Base-by-base conservation (phyloP, 345 rosid species). In the Pelargonium nanum region DNA sequence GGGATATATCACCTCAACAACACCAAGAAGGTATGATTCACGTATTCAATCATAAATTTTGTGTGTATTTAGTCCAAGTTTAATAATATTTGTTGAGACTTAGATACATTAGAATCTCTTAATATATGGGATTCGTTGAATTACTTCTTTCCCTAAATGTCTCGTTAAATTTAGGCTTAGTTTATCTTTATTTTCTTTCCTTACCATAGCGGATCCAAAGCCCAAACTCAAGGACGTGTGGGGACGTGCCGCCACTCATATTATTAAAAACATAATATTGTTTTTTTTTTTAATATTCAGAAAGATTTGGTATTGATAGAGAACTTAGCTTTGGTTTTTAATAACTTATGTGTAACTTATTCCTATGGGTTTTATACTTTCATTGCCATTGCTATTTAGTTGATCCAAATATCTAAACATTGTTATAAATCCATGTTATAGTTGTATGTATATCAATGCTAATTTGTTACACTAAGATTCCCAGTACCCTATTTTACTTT, bases 1-100 rank as follows among this genome's bases (percentile, higher is more conserved):
- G 80, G 5, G 98, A 89, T 25, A 74, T 87, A 50, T 81, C 79
- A 19, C 65, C 70, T 64, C 67, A 68, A 65, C 68, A 61, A 4
- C 61, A 8, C 34, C 66, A 62, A 64, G 83, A 73, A 77, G 96
- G 97, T 89, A 77, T 62, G 63, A 28, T 52, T 34, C 50, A 53
- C 50, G 23, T 58, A 64, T 16, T 15, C 6, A 16, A 5, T 25
- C 56, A 53, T 54, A 15, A 32, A 12, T n/a, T 56, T 1, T 10
- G 8, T 20, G 7, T 17, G 9, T 22, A 9, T 53, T 13, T 9
- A 50, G 53, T 5, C 56, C 56, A 53, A 17, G 3, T 22, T 53
- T n/a, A n/a, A n/a, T n/a, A n/a, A 50, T 6, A 50, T 19, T 50
- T 50, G 13, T 50, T 12, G 19, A 50, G 23, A n/a, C n/a, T n/a